Base-by-base conservation (phyloP, 1,284 basidiomycete genomes). In the Ustilago loliicola region DNA sequence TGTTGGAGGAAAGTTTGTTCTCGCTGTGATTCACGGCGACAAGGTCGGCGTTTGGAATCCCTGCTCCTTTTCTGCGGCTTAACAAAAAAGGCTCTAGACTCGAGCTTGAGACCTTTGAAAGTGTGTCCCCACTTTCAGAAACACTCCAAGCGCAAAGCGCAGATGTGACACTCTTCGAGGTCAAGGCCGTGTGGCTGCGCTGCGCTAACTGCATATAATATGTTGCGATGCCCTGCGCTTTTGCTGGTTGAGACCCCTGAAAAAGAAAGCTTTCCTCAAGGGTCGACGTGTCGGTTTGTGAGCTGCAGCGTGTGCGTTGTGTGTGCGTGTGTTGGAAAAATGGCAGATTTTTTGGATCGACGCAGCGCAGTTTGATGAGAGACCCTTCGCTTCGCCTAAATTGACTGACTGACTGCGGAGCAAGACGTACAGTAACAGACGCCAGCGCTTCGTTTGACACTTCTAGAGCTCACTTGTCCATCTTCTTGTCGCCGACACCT, bases 321-420 rank as follows among this genome's bases (percentile, higher is more conserved):
- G 36, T 7, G 9, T 38, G 36, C 15, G n/a, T 48, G n/a, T 25
- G n/a, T 48, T 48, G 45, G 21, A 48, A 48, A n/a, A 48, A 11
- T 48, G 11, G 23, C 21, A 4, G 27, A 53, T 21, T 34, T 53
- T 32, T 32, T 53, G 29, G 51, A 53, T 53, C 30, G 5, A 30
- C 51, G n/a, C 23, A 30, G 30, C 51, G 48, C 30, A 34, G 51
- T 51, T 51, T 19, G 50, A 17, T 30, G 30, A 45, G 30, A 45
- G 48, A 50, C 48, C 48, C 48, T 50, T 32, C 30, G 51, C 51
- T 29, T 50, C 51, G 51, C 51, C 51, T 53, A 53, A 34, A 53
- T 45, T 45, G 34, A 50, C 2, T 47, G 40, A 42, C 11, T 27
- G 48, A 50, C 48, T 50, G 45, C 45, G 45, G 45, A 48, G 45